A percentile compares a stretch with the other conserved stretches of the same genome.
Conservation (phyloP, 768 basidiomycete species). For the Atractiella rhizophila region DNA sequence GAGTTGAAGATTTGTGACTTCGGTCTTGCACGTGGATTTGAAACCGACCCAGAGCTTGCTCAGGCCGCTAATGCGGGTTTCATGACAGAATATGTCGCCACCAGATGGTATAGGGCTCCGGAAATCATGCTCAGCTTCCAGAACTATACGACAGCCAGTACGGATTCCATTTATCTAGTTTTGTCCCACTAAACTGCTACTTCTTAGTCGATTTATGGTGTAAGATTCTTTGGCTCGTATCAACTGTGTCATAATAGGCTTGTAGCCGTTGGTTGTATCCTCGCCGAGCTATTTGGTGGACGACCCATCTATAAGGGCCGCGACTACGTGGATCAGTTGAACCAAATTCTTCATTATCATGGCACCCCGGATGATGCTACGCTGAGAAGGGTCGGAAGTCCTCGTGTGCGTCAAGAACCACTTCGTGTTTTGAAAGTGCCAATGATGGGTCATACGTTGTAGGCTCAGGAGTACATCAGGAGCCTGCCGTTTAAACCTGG, state of each 20-base stretch:
- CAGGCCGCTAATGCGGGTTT: slow-evolving; percentile 38
- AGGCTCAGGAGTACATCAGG: slow-evolving; percentile 96
- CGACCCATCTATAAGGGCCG: slow-evolving; percentile 46
- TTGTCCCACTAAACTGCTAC: background rate
- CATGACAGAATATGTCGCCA: slow-evolving; percentile 98
- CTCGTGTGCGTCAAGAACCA: slow-evolving; percentile 35
- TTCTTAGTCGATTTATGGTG: background rate
- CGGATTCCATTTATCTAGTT: slow-evolving; percentile 11
- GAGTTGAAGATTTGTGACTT: slow-evolving; percentile 98
- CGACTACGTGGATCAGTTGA: slow-evolving; percentile 96
- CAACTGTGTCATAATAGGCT: slow-evolving; percentile 10
- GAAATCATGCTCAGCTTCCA: slow-evolving; percentile 71
- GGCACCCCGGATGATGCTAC: slow-evolving; percentile 95
- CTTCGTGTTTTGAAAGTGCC: background rate
- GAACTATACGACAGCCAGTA: slow-evolving; percentile 24
- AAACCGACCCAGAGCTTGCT: slow-evolving; percentile 17
- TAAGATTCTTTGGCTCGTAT: background rate
- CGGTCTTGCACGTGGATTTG: slow-evolving; percentile 41
- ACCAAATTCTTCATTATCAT: slow-evolving; percentile 86
- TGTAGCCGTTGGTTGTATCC: slow-evolving; percentile 28
- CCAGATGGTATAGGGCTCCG: slow-evolving; percentile 91
- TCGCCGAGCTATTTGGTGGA: slow-evolving; percentile 27
- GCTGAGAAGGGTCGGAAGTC: slow-evolving; percentile 79
- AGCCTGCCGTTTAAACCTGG: slow-evolving; percentile 90
- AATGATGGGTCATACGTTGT: background rate